Base-by-base conservation (phyloP, 108 stramenopile species). In the Tribonema minus region DNA sequence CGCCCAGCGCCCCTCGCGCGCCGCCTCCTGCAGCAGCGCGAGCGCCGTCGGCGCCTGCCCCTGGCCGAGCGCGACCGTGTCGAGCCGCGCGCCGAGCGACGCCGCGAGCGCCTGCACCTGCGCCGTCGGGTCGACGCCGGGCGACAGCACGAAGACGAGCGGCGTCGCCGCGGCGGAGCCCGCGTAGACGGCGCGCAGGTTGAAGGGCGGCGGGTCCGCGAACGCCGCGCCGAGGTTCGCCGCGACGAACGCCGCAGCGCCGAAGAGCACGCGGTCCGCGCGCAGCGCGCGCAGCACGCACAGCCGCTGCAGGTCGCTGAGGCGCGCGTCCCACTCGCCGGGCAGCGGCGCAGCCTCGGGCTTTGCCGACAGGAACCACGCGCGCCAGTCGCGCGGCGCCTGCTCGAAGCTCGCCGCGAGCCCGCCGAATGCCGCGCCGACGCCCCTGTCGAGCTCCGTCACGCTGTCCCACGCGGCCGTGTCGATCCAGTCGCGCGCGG, bases 101-200 rank as follows among this genome's bases (percentile, higher is more conserved):
- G 71, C 64, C 9, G 85, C 86, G 3, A 67, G 58, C 7, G 41
- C 26, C 29, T 46, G 82, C 35, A 81, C 80, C 71, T 81, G 61
- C 37, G 83, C 87, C 20, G 88, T 89, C 12, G 89, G 89, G 59
- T 90, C 89, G 25, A 89, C 88, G 25, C 89, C 89, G 0, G 89
- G 89, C 0, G 85, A 86, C n/a, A 90, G 83, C 12, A 90, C 85
- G 62, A 90, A 90, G 34, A 89, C 74, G 33, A 89, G 40, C 31
- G 89, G 89, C 31, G 84, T 87, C 23, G 26, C 39, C 1, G 71
- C n/a, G 7, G 70, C 67, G 25, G 80, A 71, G 28, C 76, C 61
- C 37, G 60, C 67, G 78, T 60, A 87, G 1, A 88, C 58, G 5
- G 75, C 81, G 36, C 67, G 64, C 40, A 90, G 71, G 36, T 89